Evolutionary conservation across 2,329 filamentous ascomycete genomes (phyloP), one percentile per base, ranked within the genome.

Genomic region (Amylocarpus encephaloides): DNA sequence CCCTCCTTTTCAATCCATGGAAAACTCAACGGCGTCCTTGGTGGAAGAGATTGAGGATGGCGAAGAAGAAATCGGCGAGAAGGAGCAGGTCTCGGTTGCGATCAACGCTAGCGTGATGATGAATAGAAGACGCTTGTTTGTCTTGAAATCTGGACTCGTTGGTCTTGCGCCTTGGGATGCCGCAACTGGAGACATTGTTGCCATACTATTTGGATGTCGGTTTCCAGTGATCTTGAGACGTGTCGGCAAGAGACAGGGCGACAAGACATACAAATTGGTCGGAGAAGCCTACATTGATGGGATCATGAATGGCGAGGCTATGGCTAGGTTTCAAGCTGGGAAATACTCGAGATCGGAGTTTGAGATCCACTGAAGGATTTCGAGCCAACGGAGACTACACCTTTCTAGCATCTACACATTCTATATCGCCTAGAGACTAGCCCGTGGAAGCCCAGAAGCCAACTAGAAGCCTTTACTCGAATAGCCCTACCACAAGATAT

Each of bases 231-330:
- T 63, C 16, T 50, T 64, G 29, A 56, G 57, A 43, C 34, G 15
- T 15, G 32, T 43, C 12, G 49, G 48, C 7, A 45, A n/a, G 29
- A 56, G 57, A 43, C 34, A 15, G 15, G 32, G 42, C 12, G 49
- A 48, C 7, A 45, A 49, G 2, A 36, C 52, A 16, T 59, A 55
- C 43, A 38, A 45, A 2, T 30, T 63, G n/a, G 39, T 64, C 19
- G 62, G 62, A 7, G 61, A 63, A 35, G 59, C 52, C 15, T 65
- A 63, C 50, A 44, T 62, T 19, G 55, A 62, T 52, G 60, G 56
- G 1, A 54, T 55, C 26, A 64, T 64, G 61, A 40, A 58, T 48
- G 61, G 60, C 9, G 50, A 63, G 38, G 62, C 55, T 18, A 52
- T 62, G 40, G 15, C 7, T n/a, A 54, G 46, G 5, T 35, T 57